These are phyloP conservation scores for Botrytis deweyae DNA, from an alignment of 2,329 filamentous ascomycete genomes.

Conservation along the genomic window DNA sequence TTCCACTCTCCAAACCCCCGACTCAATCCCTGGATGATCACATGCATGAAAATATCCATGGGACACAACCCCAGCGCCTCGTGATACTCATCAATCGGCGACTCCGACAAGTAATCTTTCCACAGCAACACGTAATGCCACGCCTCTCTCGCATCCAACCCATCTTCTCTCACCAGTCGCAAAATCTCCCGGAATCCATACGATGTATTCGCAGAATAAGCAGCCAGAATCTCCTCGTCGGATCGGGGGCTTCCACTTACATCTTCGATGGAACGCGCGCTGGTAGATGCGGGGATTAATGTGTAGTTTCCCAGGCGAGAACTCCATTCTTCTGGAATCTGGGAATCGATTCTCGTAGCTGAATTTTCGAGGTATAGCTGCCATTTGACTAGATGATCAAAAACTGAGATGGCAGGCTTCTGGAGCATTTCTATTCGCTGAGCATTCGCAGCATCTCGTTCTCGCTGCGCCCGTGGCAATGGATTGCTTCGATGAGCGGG, in stretches of 20 bases:
- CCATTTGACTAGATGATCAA: background rate
- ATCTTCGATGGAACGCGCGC: background rate
- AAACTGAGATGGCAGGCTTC: background rate
- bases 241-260: background rate
- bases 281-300: fast-evolving
- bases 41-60: background rate
- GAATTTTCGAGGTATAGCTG: background rate
- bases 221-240: background rate
- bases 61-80: background rate
- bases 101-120: background rate
- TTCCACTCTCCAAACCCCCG: background rate
- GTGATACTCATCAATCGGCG: background rate
- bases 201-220: background rate
- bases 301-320: background rate
- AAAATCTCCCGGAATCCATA: background rate
- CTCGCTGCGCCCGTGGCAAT: background rate
- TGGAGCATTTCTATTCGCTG: background rate
- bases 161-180: background rate
- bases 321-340: fast-evolving
- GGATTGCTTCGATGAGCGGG: background rate
- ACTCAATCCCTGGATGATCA: background rate
- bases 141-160: background rate
- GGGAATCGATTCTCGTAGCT: background rate
- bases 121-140: background rate
- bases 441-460: background rate